phyloP scores from a whole-genome alignment of 2,329 filamentous ascomycete genomes.

The Ceratocystis destructans region DNA sequence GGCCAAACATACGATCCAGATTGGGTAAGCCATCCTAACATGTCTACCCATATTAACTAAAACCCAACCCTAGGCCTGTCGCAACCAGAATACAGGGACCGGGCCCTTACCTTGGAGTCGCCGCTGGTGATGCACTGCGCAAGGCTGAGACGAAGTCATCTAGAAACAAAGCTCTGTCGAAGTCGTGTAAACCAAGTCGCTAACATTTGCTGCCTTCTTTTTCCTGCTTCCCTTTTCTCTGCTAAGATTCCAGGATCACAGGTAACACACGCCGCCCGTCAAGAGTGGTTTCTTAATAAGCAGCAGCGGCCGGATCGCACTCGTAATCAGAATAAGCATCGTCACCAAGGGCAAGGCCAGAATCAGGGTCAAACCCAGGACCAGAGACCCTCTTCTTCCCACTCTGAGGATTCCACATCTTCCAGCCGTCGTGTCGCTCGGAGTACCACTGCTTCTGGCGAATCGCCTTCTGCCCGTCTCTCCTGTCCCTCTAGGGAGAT shows the following conservation, averaged over 20 bases:
- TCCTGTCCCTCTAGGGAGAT: not conserved
- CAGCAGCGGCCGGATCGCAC: not conserved
- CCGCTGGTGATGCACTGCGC: conserved; percentile 2
- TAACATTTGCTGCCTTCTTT: not conserved
- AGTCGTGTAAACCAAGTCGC: not conserved
- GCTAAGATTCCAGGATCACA: conserved; percentile 4
- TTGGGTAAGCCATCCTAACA: conserved; percentile 12
- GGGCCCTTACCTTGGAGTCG: not conserved
- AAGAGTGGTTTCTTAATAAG: conserved; percentile 11
- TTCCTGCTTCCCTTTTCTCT: not conserved
- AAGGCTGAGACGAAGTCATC: conserved; percentile 5
- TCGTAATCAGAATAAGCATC: conserved; percentile 9
- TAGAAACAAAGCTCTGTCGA: not conserved
- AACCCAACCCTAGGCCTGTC: conserved; percentile 7
- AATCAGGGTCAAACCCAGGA: too few relatives aligned
- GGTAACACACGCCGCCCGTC: conserved; percentile 2
- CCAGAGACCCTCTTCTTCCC: not conserved
- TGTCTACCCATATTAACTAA: not conserved
- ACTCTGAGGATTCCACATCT: not conserved
- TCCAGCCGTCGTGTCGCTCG: not conserved
- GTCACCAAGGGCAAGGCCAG: not conserved
- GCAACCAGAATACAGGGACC: conserved; percentile 7
- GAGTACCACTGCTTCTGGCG: not conserved
- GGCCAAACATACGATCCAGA: conserved; percentile 16
- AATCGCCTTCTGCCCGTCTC: not conserved